Evolutionary conservation across 2,329 filamentous ascomycete species (phyloP).

Genomic region (Talaromyces sp.): DNA sequence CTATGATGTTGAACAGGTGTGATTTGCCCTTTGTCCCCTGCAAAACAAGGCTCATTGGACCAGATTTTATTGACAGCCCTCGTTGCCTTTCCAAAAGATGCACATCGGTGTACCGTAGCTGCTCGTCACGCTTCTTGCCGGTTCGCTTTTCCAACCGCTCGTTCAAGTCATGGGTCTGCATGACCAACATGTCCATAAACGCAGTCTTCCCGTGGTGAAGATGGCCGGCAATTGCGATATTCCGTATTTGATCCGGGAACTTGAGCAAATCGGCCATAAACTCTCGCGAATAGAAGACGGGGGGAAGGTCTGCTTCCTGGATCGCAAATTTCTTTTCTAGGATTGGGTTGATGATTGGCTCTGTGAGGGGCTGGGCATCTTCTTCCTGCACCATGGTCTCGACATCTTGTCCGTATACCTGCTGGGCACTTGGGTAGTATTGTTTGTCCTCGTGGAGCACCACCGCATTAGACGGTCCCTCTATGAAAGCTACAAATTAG

Average conservation of each 20-base stretch:
- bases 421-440: conserved; percentile 96
- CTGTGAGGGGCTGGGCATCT: conserved; percentile 84
- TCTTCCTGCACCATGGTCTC: conserved; percentile 96
- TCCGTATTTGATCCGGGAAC: conserved; percentile 89
- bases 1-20: conserved; percentile 88
- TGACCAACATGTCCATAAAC: conserved; percentile 95
- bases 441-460: conserved; percentile 98
- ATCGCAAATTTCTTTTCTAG: conserved; percentile 95
- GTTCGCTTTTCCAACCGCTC: conserved; percentile 74
- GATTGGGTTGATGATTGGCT: conserved; percentile 90
- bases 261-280: conserved; percentile 97
- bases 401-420: conserved; percentile 90
- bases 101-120: conserved; percentile 90
- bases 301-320: conserved; percentile 84
- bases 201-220: conserved; percentile 97
- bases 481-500: conserved; percentile 44
- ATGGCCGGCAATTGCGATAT: conserved; percentile 86
- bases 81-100: conserved; percentile 84
- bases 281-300: conserved; percentile 77
- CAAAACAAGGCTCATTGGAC: conserved; percentile 89
- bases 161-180: conserved; percentile 86
- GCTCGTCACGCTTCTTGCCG: conserved; percentile 78
- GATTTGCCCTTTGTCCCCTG: conserved; percentile 89
- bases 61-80: conserved; percentile 84
- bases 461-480: conserved; percentile 92